Evolutionary conservation across 169 alveolate genomes (phyloP), one percentile per base, ranked within the genome.

Genomic region (Besnoitia besnoiti): DNA sequence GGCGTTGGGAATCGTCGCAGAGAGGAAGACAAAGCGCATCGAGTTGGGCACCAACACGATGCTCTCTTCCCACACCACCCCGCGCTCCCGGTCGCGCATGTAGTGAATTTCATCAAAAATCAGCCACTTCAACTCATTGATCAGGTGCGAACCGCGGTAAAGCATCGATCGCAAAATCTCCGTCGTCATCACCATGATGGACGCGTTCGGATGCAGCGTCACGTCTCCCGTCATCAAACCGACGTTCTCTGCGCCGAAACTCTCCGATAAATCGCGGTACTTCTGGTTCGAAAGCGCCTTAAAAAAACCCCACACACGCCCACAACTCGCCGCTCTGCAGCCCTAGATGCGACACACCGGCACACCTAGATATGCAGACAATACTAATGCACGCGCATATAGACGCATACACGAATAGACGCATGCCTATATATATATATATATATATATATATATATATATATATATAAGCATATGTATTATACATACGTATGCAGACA

Each of bases 61-160:
- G 3, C 99, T 99, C 94, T 99, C 99, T 96, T 99, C 99, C 99
- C 99, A 99, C 21, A 99, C 99, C 76, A 99, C 99, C 10, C 99
- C 99, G 89, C 99, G 96, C 92, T 99, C 99, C 91, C 99, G 97
- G 95, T 99, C 99, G 91, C 99, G 97, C 99, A 99, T 99, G 97
- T 99, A 99, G 97, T 99, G 99, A 37, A 99, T 99, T 96, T 99
- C 99, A 97, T 99, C 99, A 92, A 98, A 98, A 42, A 98, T 97
- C 39, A 99, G 99, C 99, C 99, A 98, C 85, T 98, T 98, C 95
- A 98, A 97, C 94, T 97, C 99, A 46, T 99, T 96, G 21, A 97
- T 95, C 87, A 99, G 96, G 85, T 99, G 99, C 91, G 99, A 98
- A n/a, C 99, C 99, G 92, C 99, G 97, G 96, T 99, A 99, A 49